These are phyloP conservation scores for Paraglomus brasilianum DNA, from an alignment of 192 early-diverging fungal species.

Conservation along the genomic window DNA sequence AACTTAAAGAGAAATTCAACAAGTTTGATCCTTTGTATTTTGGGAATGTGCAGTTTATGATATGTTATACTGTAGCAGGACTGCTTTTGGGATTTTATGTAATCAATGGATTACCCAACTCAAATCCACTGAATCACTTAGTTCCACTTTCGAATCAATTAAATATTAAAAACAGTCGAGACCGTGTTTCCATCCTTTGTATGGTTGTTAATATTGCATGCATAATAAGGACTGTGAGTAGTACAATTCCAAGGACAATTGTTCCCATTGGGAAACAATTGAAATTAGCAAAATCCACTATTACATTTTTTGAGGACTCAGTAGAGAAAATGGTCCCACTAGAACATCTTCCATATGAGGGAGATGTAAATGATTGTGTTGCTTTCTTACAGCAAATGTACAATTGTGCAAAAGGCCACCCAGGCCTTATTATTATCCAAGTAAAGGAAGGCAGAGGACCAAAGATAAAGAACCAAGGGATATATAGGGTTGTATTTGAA, in stretches of 20 bases:
- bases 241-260: neutral
- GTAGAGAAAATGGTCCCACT: constrained; percentile 23
- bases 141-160: constrained; percentile 16
- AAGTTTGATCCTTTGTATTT: constrained; percentile 24
- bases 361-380: neutral
- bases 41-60: constrained; percentile 22
- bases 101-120: constrained; percentile 20
- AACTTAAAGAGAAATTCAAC: constrained; percentile 27
- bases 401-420: constrained; percentile 6
- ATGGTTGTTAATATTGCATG: constrained; percentile 24
- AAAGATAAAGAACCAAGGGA: neutral
- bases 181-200: constrained; percentile 18
- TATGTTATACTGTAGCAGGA: constrained; percentile 9
- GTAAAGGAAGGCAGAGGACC: constrained; percentile 10
- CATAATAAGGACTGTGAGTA: constrained; percentile 19
- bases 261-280: constrained; percentile 21
- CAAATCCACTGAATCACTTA: constrained; percentile 11
- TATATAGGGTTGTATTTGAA: constrained; percentile 21
- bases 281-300: constrained; percentile 16
- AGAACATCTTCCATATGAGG: constrained; percentile 13
- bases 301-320: constrained; percentile 15
- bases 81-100: constrained; percentile 2
- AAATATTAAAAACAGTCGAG: constrained; percentile 5
- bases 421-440: constrained; percentile 1
- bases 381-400: constrained; percentile 13